Conservation (phyloP, 345 rosid genomes). For the Pistacia vera region DNA sequence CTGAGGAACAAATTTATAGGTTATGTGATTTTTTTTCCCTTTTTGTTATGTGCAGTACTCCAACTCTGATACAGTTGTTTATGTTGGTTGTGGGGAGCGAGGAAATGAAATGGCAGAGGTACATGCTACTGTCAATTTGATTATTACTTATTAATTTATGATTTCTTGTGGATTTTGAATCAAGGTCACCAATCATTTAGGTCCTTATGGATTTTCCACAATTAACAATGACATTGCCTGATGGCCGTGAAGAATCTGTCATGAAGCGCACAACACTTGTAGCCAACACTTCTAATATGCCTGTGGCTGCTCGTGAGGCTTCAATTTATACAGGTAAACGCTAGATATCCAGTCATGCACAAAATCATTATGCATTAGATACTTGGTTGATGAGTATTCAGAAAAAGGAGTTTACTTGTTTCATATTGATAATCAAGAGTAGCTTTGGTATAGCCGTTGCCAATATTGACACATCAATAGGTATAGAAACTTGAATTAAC, state of each 20-base stretch:
- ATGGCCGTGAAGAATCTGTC: slow-evolving; percentile 99
- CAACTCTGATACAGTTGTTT: slow-evolving; percentile 95
- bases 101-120: slow-evolving; percentile 99
- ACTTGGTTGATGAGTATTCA: slow-evolving; percentile 1
- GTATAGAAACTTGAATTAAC: background rate
- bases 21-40: slow-evolving; percentile 8
- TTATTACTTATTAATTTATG: background rate
- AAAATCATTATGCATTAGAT: background rate
- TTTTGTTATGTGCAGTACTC: slow-evolving; percentile 69
- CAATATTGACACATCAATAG: background rate
- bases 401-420: background rate
- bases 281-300: slow-evolving; percentile 99
- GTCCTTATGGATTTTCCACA: slow-evolving; percentile 99
- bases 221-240: slow-evolving; percentile 99
- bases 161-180: slow-evolving; percentile 13
- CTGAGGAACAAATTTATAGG: background rate
- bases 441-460: background rate
- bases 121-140: slow-evolving; percentile 19
- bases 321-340: slow-evolving; percentile 92
- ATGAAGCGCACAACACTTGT: slow-evolving; percentile 99
- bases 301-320: slow-evolving; percentile 99
- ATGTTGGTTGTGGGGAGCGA: slow-evolving; percentile 99
- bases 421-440: background rate
- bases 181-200: slow-evolving; percentile 34
- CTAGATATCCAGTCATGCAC: background rate